phyloP scores from a whole-genome alignment of 345 rosid species.

The Eutrema japonicum region DNA sequence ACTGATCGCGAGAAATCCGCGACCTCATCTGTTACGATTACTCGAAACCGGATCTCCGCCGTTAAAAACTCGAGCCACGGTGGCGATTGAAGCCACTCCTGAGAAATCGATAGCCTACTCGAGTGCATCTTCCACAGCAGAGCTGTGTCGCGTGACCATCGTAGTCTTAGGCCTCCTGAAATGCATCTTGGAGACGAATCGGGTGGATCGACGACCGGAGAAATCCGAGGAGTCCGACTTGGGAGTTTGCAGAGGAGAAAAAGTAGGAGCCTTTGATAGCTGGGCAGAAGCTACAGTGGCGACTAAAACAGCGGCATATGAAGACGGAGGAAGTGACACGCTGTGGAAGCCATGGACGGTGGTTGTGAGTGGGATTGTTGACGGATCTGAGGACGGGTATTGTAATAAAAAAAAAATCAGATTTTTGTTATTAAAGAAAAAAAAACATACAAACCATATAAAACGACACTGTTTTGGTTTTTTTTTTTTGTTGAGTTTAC shows the following conservation, averaged over 20 bases:
- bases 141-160: conserved; percentile 59
- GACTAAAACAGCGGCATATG: background rate
- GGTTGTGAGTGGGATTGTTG: no score
- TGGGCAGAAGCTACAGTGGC: conserved; percentile 31
- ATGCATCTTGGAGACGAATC: conserved; percentile 86
- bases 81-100: conserved; percentile 66
- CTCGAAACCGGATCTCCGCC: conserved; percentile 47
- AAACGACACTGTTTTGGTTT: no score
- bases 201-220: conserved; percentile 88
- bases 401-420: no score
- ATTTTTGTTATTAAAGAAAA: no score
- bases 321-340: conserved; percentile 25
- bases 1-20: conserved; percentile 59
- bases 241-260: conserved; percentile 50
- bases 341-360: no score
- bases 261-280: conserved; percentile 38
- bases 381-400: no score
- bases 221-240: conserved; percentile 64
- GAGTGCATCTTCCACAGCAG: conserved; percentile 75
- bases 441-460: no score
- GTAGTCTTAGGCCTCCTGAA: conserved; percentile 67
- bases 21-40: conserved; percentile 2
- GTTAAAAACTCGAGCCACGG: conserved; percentile 64
- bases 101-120: conserved; percentile 53
- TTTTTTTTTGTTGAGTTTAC: no score